Evolutionary conservation across 441 rosid genomes (phyloP).

Genomic region (Populus hybrid): DNA sequence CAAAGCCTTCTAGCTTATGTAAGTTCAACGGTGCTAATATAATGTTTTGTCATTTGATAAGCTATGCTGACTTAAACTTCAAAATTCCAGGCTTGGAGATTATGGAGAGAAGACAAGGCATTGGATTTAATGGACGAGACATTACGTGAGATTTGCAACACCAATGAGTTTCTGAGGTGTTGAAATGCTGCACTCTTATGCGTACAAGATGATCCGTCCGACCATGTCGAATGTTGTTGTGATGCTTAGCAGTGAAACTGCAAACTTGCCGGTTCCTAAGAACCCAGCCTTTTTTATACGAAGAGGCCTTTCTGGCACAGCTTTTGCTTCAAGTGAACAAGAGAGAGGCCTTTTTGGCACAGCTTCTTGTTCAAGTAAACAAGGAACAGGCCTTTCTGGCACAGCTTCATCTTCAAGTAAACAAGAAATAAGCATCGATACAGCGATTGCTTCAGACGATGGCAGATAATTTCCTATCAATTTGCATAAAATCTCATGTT

Average conservation of each 20-base stretch:
- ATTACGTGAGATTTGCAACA: conserved; percentile 26
- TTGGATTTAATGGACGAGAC: conserved; percentile 37
- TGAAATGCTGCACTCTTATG: conserved; percentile 1
- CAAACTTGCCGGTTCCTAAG: conserved; percentile 48
- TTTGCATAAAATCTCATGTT: no score
- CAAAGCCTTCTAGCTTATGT: conserved; percentile 53
- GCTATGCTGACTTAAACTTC: conserved; percentile 32
- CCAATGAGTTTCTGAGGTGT: conserved; percentile 41
- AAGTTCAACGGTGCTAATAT: conserved; percentile 6
- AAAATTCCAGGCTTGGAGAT: conserved; percentile 45
- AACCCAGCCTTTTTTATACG: conserved; percentile 47
- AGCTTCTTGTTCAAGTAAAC: conserved; percentile 42
- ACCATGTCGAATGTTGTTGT: conserved; percentile 47
- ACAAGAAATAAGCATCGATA: no score
- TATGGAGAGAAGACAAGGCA: conserved; percentile 45
- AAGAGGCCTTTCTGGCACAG: conserved; percentile 33
- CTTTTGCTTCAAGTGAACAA: no score
- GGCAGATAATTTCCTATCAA: background rate
- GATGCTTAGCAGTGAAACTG: conserved; percentile 49
- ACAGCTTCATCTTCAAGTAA: no score
- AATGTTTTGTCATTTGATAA: background rate
- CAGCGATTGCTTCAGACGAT: background rate
- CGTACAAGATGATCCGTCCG: conserved; percentile 52
- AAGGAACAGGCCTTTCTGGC: background rate
- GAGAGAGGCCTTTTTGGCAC: no score